phyloP scores from a whole-genome alignment of 2,329 filamentous ascomycete species.

The Hymenoscyphus repandus region DNA sequence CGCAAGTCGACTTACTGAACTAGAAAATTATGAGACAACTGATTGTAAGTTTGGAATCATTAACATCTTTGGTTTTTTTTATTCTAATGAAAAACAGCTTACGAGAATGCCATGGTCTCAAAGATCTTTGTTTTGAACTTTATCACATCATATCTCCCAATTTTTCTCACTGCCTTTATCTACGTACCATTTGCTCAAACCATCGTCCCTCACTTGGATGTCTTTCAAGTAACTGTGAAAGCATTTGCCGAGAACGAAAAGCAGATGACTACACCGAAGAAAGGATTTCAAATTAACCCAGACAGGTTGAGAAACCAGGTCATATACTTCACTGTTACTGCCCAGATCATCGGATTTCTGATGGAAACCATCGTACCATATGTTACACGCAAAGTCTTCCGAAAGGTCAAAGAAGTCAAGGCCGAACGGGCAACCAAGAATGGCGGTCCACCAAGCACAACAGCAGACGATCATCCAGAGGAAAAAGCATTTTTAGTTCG shows the following conservation, averaged over 20 bases:
- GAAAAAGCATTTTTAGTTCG: constrained; percentile 76
- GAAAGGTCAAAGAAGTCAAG: constrained; percentile 74
- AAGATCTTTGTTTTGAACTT: constrained; percentile 97
- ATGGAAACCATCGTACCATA: constrained; percentile 84
- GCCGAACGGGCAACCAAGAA: constrained; percentile 53
- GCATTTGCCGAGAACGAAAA: constrained; percentile 73
- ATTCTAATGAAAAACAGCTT: constrained; percentile 42
- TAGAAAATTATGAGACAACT: constrained; percentile 89
- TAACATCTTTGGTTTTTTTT: not conserved
- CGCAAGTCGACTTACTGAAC: constrained; percentile 71
- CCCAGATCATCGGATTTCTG: constrained; percentile 81
- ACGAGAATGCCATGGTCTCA: constrained; percentile 77
- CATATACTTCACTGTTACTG: constrained; percentile 93
- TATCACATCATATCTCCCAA: constrained; percentile 88
- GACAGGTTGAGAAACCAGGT: constrained; percentile 82
- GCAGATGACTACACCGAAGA: constrained; percentile 51
- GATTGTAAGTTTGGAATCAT: constrained; percentile 44
- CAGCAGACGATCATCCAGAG: constrained; percentile 62
- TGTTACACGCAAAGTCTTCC: constrained; percentile 70
- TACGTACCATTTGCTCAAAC: constrained; percentile 87
- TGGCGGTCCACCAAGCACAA: constrained; percentile 34
- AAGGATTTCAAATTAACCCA: constrained; percentile 75
- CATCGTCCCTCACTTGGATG: constrained; percentile 78
- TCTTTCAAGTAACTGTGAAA: constrained; percentile 71
- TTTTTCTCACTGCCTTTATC: constrained; percentile 89